A percentile compares a stretch with the other conserved stretches of the same genome.
Conservation (phyloP, 306 rosid genomes). For the Cucumis melo region DNA sequence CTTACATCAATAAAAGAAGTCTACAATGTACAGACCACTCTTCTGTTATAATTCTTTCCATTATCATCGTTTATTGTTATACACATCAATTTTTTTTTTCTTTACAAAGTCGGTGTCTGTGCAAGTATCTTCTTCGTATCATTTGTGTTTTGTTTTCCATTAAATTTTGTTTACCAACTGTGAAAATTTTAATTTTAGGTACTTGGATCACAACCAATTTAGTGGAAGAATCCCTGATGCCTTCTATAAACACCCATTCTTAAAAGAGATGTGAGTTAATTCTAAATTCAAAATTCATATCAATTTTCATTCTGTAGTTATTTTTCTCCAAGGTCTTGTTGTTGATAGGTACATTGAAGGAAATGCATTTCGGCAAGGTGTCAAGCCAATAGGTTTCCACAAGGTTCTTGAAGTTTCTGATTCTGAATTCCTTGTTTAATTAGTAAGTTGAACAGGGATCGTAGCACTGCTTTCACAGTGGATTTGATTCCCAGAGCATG, state of each 20-base stretch:
- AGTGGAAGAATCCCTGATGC: constrained; percentile 84
- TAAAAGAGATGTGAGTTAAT: constrained; percentile 90
- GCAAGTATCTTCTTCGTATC: background rate
- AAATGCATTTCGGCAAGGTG: constrained; percentile 82
- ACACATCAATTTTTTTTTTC: background rate
- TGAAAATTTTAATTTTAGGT: constrained; percentile 25
- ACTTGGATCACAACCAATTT: constrained; percentile 95
- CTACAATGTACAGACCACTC: background rate
- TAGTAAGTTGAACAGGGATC: background rate
- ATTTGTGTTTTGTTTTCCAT: background rate
- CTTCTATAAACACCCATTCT: constrained; percentile 79
- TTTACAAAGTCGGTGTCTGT: background rate
- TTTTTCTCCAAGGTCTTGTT: background rate
- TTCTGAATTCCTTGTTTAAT: constrained; percentile 68
- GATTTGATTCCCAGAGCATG: background rate
- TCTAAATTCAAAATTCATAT: constrained; percentile 14
- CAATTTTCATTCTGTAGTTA: background rate
- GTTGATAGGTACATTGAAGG: constrained; percentile 26
- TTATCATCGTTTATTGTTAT: background rate
- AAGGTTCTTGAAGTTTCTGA: constrained; percentile 92
- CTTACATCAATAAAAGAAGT: background rate
- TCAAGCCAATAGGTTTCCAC: constrained; percentile 69
- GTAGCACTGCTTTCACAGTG: background rate
- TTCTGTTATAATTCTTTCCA: background rate
- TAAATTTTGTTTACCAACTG: background rate